phyloP scores from a whole-genome alignment of 805 yeast species.

The Lachancea quebecensis region DNA sequence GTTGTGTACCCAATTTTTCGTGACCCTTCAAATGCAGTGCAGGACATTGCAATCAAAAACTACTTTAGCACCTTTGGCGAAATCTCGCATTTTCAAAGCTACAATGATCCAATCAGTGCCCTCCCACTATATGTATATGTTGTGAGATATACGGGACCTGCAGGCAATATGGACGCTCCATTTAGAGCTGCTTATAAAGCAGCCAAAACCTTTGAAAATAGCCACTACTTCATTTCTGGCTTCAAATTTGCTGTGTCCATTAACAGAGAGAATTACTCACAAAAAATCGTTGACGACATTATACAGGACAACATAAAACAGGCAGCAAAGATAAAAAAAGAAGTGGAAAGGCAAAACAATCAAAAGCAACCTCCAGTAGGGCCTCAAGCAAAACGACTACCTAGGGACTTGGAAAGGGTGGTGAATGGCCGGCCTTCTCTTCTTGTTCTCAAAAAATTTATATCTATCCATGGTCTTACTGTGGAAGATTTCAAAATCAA shows the following conservation, averaged over 20 bases:
- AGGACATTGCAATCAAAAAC: conserved; percentile 32
- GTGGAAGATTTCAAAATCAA: conserved; percentile 55
- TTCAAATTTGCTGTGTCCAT: conserved; percentile 43
- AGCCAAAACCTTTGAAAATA: conserved; percentile 34
- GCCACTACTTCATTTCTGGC: conserved; percentile 45
- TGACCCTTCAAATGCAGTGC: conserved; percentile 11
- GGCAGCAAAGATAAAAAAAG: conserved; percentile 32
- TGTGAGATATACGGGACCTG: conserved; percentile 51
- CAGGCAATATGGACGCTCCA: conserved; percentile 44
- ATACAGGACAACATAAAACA: conserved; percentile 35
- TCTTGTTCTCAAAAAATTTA: conserved; percentile 47
- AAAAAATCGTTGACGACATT: conserved; percentile 26
- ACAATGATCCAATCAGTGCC: conserved; percentile 68
- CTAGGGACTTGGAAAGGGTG: conserved; percentile 41
- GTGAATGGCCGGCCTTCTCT: conserved; percentile 55
- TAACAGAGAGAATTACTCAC: conserved; percentile 38
- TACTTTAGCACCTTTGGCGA: conserved; percentile 59
- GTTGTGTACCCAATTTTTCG: conserved; percentile 50
- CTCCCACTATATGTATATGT: conserved; percentile 70
- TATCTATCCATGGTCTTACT: conserved; percentile 43
- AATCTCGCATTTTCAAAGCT: conserved; percentile 49
- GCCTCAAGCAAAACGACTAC: conserved; percentile 31
- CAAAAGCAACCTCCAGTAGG: conserved; percentile 6
- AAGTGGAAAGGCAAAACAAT: conserved; percentile 19
- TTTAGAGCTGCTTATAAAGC: conserved; percentile 43